A percentile compares a stretch with the other conserved stretches of the same genome.
phyloP scores from a whole-genome alignment of 139 green algal species.

The Zygnema cylindricum region DNA sequence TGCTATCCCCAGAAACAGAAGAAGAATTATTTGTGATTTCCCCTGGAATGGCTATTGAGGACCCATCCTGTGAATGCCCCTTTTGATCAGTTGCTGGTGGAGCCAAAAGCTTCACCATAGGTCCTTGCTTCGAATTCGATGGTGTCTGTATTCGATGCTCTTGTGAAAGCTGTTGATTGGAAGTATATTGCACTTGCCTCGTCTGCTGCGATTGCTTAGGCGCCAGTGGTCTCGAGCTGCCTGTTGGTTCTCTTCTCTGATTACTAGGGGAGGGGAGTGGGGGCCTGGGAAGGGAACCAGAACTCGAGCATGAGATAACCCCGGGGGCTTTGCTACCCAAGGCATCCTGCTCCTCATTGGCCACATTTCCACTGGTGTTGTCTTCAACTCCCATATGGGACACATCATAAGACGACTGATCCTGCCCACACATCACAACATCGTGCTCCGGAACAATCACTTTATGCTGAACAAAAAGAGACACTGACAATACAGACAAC shows the following conservation, averaged over 20 bases:
- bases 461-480: no score
- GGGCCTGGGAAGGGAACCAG: not conserved
- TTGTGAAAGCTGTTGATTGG: not conserved
- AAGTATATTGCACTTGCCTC: not conserved
- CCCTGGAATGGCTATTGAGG: not conserved
- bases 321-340: no score
- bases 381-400: no score
- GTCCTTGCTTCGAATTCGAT: not conserved
- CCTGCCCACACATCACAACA: no score
- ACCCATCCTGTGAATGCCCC: not conserved
- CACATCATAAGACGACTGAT: no score
- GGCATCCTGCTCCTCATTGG: no score
- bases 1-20: not conserved
- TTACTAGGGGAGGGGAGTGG: not conserved
- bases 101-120: not conserved
- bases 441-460: no score
- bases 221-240: not conserved
- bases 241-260: not conserved
- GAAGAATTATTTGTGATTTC: not conserved
- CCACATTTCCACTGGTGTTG: no score
- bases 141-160: not conserved
- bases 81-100: not conserved
- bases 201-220: not conserved
- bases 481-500: no score
- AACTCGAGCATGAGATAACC: no score